Conservation (phyloP, 441 rosid genomes). For the Dalechampia spathulata region DNA sequence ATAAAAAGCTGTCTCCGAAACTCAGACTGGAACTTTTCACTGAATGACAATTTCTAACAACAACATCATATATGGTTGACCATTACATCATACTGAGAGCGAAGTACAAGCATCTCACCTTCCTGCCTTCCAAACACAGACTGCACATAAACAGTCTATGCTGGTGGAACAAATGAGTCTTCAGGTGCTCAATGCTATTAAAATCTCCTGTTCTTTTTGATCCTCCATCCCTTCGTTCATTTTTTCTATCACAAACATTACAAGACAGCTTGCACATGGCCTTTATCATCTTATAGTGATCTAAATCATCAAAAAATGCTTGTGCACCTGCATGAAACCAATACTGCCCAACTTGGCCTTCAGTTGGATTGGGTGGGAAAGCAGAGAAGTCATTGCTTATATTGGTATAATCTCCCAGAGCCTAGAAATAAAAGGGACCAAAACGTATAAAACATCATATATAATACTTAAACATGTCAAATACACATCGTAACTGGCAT, state of each 20-base stretch:
- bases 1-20: background rate
- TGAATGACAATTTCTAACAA: background rate
- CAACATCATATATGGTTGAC: no score
- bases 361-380: conserved; percentile 51
- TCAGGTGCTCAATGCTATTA: conserved; percentile 67
- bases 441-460: background rate
- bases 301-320: conserved; percentile 71
- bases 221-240: conserved; percentile 37
- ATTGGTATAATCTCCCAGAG: conserved; percentile 69
- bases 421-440: conserved; percentile 31
- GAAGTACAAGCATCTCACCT: conserved; percentile 31
- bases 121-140: conserved; percentile 78
- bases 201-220: conserved; percentile 39
- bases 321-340: conserved; percentile 71
- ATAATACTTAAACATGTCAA: background rate
- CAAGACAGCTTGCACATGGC: conserved; percentile 88
- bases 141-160: conserved; percentile 67
- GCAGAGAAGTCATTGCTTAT: conserved; percentile 65
- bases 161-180: conserved; percentile 60
- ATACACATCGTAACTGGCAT: background rate
- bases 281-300: conserved; percentile 74
- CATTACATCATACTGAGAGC: background rate
- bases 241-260: conserved; percentile 58
- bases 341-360: conserved; percentile 52
- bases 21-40: background rate